Evolutionary conservation across 257 asterid genomes (phyloP).

Genomic region (Nicotiana benthamiana): DNA sequence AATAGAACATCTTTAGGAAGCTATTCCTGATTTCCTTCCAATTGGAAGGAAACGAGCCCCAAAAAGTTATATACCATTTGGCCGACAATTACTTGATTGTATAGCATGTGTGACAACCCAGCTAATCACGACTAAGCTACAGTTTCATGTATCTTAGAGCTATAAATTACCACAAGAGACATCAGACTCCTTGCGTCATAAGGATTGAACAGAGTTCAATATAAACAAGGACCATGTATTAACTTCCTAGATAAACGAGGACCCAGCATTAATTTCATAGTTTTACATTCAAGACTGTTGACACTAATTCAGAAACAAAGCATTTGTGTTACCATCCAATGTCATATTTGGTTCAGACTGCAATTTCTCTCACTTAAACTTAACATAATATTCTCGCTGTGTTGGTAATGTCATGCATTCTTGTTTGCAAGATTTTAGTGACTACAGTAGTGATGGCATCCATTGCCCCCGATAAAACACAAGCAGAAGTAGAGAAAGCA

Average conservation of each 20-base stretch:
- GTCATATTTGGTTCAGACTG: neutral
- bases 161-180: neutral
- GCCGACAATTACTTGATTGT: neutral
- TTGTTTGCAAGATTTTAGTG: neutral
- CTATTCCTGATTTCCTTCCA: neutral
- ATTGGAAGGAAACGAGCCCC: neutral
- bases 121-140: neutral
- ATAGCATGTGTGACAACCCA: neutral
- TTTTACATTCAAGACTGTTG: neutral
- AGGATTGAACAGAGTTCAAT: neutral
- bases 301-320: neutral
- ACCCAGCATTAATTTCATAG: neutral
- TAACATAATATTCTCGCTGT: neutral
- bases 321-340: neutral
- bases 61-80: neutral
- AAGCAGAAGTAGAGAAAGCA: neutral
- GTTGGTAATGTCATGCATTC: neutral
- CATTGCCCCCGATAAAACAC: neutral
- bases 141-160: neutral
- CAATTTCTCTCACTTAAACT: neutral
- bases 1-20: neutral
- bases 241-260: neutral
- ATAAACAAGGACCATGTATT: neutral
- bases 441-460: neutral
- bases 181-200: neutral